Base-by-base conservation (phyloP, 176 grass and related monocot genomes). In the Neostapfia colusana region DNA sequence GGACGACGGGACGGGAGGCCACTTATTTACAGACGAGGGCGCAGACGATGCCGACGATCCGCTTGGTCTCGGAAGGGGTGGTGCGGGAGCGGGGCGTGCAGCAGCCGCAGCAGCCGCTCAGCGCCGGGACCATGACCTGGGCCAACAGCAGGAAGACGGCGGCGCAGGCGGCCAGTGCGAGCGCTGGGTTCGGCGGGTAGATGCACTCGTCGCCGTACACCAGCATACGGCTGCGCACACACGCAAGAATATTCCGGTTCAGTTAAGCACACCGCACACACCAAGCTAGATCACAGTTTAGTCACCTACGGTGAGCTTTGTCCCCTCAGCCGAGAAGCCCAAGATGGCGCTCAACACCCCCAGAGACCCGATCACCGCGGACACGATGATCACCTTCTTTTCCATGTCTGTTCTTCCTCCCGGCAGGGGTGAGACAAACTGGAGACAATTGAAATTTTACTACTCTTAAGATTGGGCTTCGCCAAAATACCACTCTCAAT, bases 101-200 rank as follows among this genome's bases (percentile, higher is more conserved):
- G 84, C 70, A 75, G 3, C 84, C 77, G 14, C 71, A 86, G 63
- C 84, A 86, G 44, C 77, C 78, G 37, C 78, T 45, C 6, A 44
- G 56, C 4, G 21, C 72, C 1, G 72, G 13, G 37, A 82, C 13
- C 21, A 17, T 23, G 65, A 76, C 25, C 84, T 86, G 78, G 7
- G 65, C 65, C 0, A 63, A 18, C 16, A 82, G 0, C 15, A 86
- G 78, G 84, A 86, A 76, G 78, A 86, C 16, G 20, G 21, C 14
- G 27, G 84, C 70, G 45, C 45, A 55, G 1, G 82, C 15, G 1
- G 36, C 65, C 24, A 86, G 65, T 18, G 14, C 84, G 0, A 42
- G 6, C 25, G 72, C 37, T 0, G 72, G 59, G 39, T 45, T 79
- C n/a, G 6, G 20, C 14, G 50, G 69, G 59, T 85, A 65, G 0